Percentiles rank a stretch among this genome's conserved stretches.
These are phyloP conservation scores for Herpotrichia juniperi DNA, from an alignment of 2,329 filamentous ascomycete genomes.

Conservation along the genomic window DNA sequence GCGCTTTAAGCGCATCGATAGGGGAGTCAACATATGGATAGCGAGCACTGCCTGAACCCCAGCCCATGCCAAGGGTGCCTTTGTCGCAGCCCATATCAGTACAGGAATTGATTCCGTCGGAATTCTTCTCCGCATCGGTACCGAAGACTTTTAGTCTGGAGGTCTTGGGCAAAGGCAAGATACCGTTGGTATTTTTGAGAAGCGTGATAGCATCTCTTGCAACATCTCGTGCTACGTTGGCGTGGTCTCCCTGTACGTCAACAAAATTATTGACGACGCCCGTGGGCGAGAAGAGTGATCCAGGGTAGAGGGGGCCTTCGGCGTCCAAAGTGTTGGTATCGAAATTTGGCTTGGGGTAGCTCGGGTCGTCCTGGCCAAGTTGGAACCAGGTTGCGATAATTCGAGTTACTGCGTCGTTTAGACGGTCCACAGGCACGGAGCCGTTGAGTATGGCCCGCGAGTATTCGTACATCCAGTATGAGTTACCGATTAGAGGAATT, in stretches of 20 bases:
- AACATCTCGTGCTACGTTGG: slow-evolving; percentile 56
- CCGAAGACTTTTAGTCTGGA: slow-evolving; percentile 47
- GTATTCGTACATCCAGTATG: slow-evolving; percentile 73
- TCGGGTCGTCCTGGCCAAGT: slow-evolving; percentile 44
- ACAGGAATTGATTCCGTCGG: slow-evolving; percentile 70
- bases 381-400: slow-evolving; percentile 88
- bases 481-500: slow-evolving; percentile 52
- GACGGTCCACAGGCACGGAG: slow-evolving; percentile 77
- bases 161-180: slow-evolving; percentile 53
- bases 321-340: slow-evolving; percentile 42
- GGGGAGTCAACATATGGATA: slow-evolving; percentile 75
- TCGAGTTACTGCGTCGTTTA: slow-evolving; percentile 88
- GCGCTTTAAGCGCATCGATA: slow-evolving; percentile 69
- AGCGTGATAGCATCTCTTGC: slow-evolving; percentile 63
- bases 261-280: slow-evolving; percentile 75
- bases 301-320: slow-evolving; percentile 44
- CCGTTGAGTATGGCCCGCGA: slow-evolving; percentile 80
- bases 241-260: slow-evolving; percentile 61
- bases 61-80: slow-evolving; percentile 75
- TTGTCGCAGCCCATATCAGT: slow-evolving; percentile 70
- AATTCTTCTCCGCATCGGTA: slow-evolving; percentile 58
- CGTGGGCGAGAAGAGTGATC: slow-evolving; percentile 59
- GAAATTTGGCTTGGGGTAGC: slow-evolving; percentile 52
- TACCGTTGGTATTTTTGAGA: slow-evolving; percentile 67
- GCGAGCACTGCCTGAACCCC: slow-evolving; percentile 77